Percentiles rank a stretch among this genome's conserved stretches.
These are phyloP conservation scores for Mycena amicta DNA, from an alignment of 768 basidiomycete species.

Conservation along the genomic window DNA sequence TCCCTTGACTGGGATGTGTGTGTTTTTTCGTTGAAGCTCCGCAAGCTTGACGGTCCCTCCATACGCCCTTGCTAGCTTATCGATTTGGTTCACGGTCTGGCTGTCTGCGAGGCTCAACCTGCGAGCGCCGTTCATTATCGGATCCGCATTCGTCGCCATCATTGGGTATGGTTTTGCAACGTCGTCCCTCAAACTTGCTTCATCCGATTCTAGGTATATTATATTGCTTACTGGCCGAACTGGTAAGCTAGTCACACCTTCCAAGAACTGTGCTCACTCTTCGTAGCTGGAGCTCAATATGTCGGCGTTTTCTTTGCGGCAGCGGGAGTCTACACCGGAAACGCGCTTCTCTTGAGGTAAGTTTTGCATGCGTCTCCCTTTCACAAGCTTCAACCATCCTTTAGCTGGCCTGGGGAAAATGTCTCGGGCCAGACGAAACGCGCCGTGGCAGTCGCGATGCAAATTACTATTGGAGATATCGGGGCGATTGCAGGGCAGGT, in stretches of 20 bases:
- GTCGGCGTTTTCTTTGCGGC: slow-evolving; percentile 58
- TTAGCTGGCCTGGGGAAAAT: slow-evolving; percentile 64
- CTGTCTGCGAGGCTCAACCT: slow-evolving; percentile 46
- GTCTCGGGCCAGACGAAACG: slow-evolving; percentile 72
- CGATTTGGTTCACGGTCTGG: slow-evolving; percentile 55
- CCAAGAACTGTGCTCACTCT: not conserved
- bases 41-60: slow-evolving; percentile 62
- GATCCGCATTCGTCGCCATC: slow-evolving; percentile 49
- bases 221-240: slow-evolving; percentile 51
- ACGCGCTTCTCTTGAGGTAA: slow-evolving; percentile 56
- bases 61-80: slow-evolving; percentile 50
- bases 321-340: slow-evolving; percentile 60
- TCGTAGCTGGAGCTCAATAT: slow-evolving; percentile 54
- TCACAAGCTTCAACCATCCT: not conserved
- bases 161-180: slow-evolving; percentile 45
- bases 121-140: slow-evolving; percentile 58
- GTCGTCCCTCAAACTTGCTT: not conserved
- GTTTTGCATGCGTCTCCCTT: not conserved
- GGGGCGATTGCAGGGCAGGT: slow-evolving; percentile 56
- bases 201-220: slow-evolving; percentile 58
- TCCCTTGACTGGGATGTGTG: no score
- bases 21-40: no score
- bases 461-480: slow-evolving; percentile 64
- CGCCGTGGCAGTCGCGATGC: slow-evolving; percentile 62
- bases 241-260: slow-evolving; percentile 31